Conservation (phyloP, 805 yeast species). For the Metschnikowia orientalis region DNA sequence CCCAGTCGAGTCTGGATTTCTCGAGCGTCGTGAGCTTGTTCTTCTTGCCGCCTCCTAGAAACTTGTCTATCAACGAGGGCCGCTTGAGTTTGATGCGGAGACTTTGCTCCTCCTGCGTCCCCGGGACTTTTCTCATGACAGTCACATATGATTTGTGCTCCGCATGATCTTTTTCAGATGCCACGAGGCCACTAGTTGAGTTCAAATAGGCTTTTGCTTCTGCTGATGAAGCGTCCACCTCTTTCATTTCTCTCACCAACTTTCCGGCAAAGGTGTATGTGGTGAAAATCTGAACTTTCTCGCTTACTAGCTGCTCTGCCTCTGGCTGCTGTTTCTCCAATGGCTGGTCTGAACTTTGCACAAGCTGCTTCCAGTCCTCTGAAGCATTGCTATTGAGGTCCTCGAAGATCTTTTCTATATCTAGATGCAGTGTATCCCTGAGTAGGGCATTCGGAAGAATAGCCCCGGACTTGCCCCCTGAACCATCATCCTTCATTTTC, state of each 20-base stretch:
- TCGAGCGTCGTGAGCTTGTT: slow-evolving; percentile 82
- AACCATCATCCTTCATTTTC: slow-evolving; percentile 37
- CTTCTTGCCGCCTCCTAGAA: slow-evolving; percentile 60
- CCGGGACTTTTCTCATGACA: slow-evolving; percentile 30
- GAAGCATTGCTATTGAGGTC: slow-evolving; percentile 8
- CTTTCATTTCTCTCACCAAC: slow-evolving; percentile 67
- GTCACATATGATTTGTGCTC: slow-evolving; percentile 28
- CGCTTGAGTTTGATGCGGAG: slow-evolving; percentile 61
- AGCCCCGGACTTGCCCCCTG: slow-evolving; percentile 1
- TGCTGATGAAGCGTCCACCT: slow-evolving; percentile 72
- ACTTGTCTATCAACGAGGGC: slow-evolving; percentile 72
- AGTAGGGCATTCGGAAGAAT: slow-evolving; percentile 10
- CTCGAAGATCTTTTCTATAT: slow-evolving; percentile 32
- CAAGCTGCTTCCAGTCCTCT: slow-evolving; percentile 17
- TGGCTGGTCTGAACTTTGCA: slow-evolving; percentile 10
- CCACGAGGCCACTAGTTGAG: slow-evolving; percentile 40
- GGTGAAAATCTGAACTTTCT: slow-evolving; percentile 63
- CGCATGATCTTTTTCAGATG: slow-evolving; percentile 8
- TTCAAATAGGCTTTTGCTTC: slow-evolving; percentile 81
- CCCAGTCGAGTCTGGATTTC: slow-evolving; percentile 93
- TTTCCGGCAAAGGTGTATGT: slow-evolving; percentile 90
- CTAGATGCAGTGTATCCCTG: slow-evolving; percentile 21
- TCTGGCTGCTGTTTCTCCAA: slow-evolving; percentile 1
- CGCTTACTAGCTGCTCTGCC: slow-evolving; percentile 4
- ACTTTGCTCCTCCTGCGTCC: slow-evolving; percentile 26